Evolutionary conservation across 345 rosid species (phyloP), one percentile per base, ranked within the genome.

Genomic region (Hypericum perforatum): DNA sequence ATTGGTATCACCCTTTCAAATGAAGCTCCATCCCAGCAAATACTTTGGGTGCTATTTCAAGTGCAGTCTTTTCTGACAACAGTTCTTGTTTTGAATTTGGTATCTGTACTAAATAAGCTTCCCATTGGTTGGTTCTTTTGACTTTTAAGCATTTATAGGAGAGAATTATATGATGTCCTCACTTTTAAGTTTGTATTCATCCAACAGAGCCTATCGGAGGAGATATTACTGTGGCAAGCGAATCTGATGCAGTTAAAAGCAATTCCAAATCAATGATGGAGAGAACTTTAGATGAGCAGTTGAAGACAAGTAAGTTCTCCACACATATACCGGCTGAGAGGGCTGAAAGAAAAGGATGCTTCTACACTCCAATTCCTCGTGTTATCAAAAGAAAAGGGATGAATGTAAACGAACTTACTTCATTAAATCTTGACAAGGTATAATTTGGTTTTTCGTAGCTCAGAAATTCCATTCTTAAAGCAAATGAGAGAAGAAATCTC

Each of bases 361-460:
- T 87, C 67, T 91, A 84, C 64, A 87, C 96, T 45, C 41, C 66
- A 51, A 75, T 91, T 66, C 96, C 98, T 39, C 80, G 72, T 53
- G 58, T 75, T 44, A 52, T 91, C 60, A 91, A 87, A 76, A 63
- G 59, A 61, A 76, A 49, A 69, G 98, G 92, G 65, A 75, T 87
- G 52, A 65, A 67, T 52, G 80, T 76, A 43, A 72, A 68, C 41
- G 82, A 81, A 67, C 88, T 91, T 53, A 82, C 98, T 52, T 74
- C 86, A 58, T 64, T 87, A 79, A 91, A 91, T 78, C 86, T 81
- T 53, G 98, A 91, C 92, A 91, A 91, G 90, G 98, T 67, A 70
- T 50, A 49, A 32, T 45, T 58, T 54, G 2, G 6, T 45, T 47
- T 38, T 12, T 46, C 7, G 61, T n/a, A 8, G 6, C 52, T 55